phyloP scores from a whole-genome alignment of 805 yeast genomes.

The Middelhovenomyces tepae region DNA sequence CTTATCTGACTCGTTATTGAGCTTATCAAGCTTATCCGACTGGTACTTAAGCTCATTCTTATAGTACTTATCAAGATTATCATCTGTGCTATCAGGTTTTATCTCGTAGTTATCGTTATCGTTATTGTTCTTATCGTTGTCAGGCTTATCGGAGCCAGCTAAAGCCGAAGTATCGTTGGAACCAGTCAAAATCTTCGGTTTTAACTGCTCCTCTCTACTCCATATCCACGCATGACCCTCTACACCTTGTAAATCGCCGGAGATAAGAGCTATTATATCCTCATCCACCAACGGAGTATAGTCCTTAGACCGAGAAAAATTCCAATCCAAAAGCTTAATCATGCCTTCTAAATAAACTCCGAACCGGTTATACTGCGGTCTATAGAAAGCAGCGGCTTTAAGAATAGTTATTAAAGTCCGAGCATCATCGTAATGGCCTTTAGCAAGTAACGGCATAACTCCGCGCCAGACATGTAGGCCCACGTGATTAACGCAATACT shows the following conservation, averaged over 20 bases:
- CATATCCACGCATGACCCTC: slow-evolving; percentile 14
- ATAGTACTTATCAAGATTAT: too few relatives aligned
- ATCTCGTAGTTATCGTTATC: neutral
- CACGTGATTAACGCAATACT: slow-evolving; percentile 3
- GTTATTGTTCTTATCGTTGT: neutral
- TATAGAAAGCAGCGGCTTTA: slow-evolving; percentile 4
- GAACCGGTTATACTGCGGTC: slow-evolving; percentile 4
- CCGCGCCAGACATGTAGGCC: slow-evolving; percentile 9
- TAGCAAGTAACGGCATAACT: slow-evolving; percentile 9
- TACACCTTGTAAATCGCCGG: slow-evolving; percentile 11
- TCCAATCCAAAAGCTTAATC: slow-evolving; percentile 4
- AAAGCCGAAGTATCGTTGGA: neutral
- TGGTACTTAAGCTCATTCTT: too few relatives aligned
- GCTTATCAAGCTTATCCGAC: too few relatives aligned
- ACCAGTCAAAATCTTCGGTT: neutral
- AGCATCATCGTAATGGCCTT: slow-evolving; percentile 11
- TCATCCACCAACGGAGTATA: slow-evolving; percentile 9
- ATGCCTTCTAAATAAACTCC: slow-evolving; percentile 12
- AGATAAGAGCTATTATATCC: slow-evolving; percentile 12
- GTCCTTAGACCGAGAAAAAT: neutral
- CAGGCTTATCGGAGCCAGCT: neutral
- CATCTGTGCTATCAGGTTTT: too few relatives aligned
- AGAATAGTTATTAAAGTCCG: slow-evolving; percentile 8
- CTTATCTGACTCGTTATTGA: too few relatives aligned
- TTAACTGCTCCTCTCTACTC: slow-evolving; percentile 2